Conservation (phyloP, 179 eudicot genomes). For the Silene noctiflora region DNA sequence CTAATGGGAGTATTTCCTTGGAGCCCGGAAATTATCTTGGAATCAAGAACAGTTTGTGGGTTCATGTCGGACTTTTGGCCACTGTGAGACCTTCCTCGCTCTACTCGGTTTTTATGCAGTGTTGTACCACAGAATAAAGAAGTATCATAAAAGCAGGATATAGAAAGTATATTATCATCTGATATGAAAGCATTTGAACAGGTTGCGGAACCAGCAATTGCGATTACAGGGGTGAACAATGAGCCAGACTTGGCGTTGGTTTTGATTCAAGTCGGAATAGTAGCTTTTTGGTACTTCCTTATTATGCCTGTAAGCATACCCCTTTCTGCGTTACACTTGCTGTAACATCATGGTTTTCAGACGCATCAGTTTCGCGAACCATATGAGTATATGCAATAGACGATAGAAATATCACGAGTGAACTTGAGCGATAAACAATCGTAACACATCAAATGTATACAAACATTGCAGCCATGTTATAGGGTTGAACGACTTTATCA, state of each 20-base stretch:
- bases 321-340: neutral
- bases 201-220: conserved; percentile 62
- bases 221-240: conserved; percentile 67
- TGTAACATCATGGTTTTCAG: neutral
- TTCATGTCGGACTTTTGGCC: conserved; percentile 47
- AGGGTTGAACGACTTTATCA: no score
- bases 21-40: conserved; percentile 11
- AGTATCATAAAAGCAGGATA: no score
- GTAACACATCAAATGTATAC: no score
- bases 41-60: conserved; percentile 31
- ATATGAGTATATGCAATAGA: no score
- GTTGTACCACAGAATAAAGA: no score
- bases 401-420: no score
- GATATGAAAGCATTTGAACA: conserved; percentile 10
- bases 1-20: conserved; percentile 7
- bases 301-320: conserved; percentile 47
- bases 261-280: conserved; percentile 43
- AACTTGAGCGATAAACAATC: no score
- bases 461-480: no score
- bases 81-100: conserved; percentile 41
- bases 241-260: conserved; percentile 45
- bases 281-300: conserved; percentile 66
- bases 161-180: neutral
- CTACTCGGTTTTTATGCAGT: neutral
- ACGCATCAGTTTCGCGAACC: neutral